These are phyloP conservation scores for Lepidopterella palustris DNA, from an alignment of 495 filamentous ascomycete genomes.

Conservation along the genomic window DNA sequence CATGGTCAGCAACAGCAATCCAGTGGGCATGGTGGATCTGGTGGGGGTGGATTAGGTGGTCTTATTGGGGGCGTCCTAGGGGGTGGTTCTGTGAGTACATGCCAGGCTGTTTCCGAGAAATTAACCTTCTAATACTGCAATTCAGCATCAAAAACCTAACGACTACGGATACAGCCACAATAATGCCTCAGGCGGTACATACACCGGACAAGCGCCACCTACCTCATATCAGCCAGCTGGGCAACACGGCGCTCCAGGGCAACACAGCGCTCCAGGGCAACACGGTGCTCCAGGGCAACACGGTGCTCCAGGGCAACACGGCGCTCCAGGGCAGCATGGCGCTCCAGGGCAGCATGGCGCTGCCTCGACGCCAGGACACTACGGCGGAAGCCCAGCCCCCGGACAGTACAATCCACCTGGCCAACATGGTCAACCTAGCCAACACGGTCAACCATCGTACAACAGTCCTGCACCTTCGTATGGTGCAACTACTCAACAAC, in stretches of 20 bases:
- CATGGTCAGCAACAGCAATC: slow-evolving; percentile 30
- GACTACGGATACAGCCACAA: slow-evolving; percentile 33
- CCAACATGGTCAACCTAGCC: not conserved
- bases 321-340: slow-evolving; percentile 12
- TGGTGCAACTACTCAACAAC: not conserved
- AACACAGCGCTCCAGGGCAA: not conserved
- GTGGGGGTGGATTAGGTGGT: slow-evolving; percentile 26
- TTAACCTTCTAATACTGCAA: slow-evolving; percentile 1
- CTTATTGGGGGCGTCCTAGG: slow-evolving; percentile 23
- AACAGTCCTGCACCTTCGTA: not conserved
- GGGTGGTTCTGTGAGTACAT: slow-evolving; percentile 30
- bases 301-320: not conserved
- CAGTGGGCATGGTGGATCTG: slow-evolving; percentile 27
- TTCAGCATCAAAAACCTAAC: slow-evolving; percentile 14
- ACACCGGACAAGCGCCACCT: slow-evolving; percentile 39
- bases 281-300: not conserved
- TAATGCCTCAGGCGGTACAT: slow-evolving; percentile 29
- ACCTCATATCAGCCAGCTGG: slow-evolving; percentile 34
- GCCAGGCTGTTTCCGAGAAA: not conserved
- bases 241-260: slow-evolving; percentile 5
- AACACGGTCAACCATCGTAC: not conserved
- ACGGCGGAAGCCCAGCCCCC: not conserved
- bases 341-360: not conserved
- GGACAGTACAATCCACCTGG: slow-evolving; percentile 4
- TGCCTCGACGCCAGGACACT: not conserved